Base-by-base conservation (phyloP, 208 protist genomes). In the Zelonia costaricensis region DNA sequence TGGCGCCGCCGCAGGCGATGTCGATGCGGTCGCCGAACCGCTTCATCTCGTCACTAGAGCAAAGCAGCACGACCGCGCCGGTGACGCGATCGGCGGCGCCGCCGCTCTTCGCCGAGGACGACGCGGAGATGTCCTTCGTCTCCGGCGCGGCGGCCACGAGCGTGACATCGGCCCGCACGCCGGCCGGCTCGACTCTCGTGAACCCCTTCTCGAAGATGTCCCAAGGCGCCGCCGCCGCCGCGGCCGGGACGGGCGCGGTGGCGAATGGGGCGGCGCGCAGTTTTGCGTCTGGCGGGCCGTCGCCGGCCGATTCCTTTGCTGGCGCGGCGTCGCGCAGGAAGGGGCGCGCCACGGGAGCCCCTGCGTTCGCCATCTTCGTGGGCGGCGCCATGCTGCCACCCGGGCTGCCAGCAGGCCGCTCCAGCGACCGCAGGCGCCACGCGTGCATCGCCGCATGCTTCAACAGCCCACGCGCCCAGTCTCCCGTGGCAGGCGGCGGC, bases 351-450 rank as follows among this genome's bases (percentile, higher is more conserved):
- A 36, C 47, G 25, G 46, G 54, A 46, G 58, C 69, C n/a, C 69
- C 74, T 30, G 72, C 69, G 62, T 80, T 80, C 25, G 74, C 69
- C 18, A 53, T 80, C 36, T 76, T 72, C 16, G 56, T 72, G 1
- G 65, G 65, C 20, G 65, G 65, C 15, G 65, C 57, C 25, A 44
- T 31, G 1, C 55, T 49, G 0, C 42, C 16, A 31, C 55, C 48
- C 2, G 65, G 65, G 9, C 18, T 60, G 6, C 52, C 23, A 6
- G 23, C 35, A 20, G 25, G 6, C 52, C 27, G 7, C 28, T 12
- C 43, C 27, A 30, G 44, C 33, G 56, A 52, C 36, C 23, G 31
- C 15, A 22, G 25, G 9, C 33, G 42, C 42, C 55, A 64, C 16
- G 42, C 61, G 28, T 53, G 56, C 28, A 60, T 80, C n/a, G 66